Evolutionary conservation across 805 yeast genomes (phyloP).

Genomic region (Wickerhamiella hasegawae): DNA sequence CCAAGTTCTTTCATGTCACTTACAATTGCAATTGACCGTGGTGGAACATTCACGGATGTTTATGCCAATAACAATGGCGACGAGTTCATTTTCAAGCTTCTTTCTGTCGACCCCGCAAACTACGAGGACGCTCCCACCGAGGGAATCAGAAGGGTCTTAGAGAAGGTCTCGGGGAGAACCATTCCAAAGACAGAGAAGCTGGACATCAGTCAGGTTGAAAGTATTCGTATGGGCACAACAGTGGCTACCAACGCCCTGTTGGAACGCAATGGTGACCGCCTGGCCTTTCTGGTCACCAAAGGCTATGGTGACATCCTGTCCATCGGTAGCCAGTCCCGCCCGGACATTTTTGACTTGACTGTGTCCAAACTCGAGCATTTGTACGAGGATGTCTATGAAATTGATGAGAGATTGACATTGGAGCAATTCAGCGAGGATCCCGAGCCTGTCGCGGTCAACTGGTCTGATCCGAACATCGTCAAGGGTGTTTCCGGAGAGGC

Average conservation of each 20-base stretch:
- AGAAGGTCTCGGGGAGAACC: constrained; percentile 32
- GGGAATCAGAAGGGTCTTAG: constrained; percentile 70
- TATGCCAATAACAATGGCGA: constrained; percentile 34
- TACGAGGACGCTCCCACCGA: constrained; percentile 86
- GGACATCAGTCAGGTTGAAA: constrained; percentile 37
- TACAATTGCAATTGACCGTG: constrained; percentile 29
- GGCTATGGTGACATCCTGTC: constrained; percentile 72
- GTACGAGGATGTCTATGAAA: constrained; percentile 61
- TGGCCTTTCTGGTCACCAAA: constrained; percentile 72
- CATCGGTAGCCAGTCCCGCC: constrained; percentile 88
- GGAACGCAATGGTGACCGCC: constrained; percentile 82
- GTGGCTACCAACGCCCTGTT: constrained; percentile 90
- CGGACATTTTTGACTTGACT: constrained; percentile 70
- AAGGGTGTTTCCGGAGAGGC: constrained; percentile 55
- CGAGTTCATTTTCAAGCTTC: constrained; percentile 56
- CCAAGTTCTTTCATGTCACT: constrained; percentile 1
- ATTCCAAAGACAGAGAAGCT: constrained; percentile 48
- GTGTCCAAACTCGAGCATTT: constrained; percentile 57
- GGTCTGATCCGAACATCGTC: constrained; percentile 24
- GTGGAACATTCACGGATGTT: constrained; percentile 87
- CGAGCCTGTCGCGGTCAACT: constrained; percentile 9
- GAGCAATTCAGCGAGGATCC: constrained; percentile 74
- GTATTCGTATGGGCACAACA: constrained; percentile 82
- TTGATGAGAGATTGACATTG: constrained; percentile 80
- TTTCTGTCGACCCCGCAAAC: constrained; percentile 80